Conservation (phyloP, 73 alveolate species). For the Tetrahymena thermophila region DNA sequence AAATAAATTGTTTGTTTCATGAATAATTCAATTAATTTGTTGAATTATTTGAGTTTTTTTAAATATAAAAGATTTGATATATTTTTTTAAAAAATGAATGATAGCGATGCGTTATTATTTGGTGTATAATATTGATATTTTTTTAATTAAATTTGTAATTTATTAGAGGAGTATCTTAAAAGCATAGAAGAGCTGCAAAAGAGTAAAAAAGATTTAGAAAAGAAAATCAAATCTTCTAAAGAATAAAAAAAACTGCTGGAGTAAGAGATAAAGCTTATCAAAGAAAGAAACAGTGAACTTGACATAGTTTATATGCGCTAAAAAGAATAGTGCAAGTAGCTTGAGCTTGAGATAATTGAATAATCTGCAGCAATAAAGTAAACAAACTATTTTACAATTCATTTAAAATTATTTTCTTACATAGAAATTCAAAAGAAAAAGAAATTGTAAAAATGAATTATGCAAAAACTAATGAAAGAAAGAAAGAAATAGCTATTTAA, state of each 20-base stretch:
- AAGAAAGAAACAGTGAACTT: background rate
- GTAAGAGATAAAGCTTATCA: background rate
- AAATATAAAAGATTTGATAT: too few species aligned
- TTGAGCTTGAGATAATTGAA: background rate
- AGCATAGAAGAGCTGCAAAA: background rate
- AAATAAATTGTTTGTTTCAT: too few species aligned
- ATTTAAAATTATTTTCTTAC: background rate
- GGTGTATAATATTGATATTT: too few species aligned
- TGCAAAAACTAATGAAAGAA: too few species aligned
- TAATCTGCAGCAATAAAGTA: background rate
- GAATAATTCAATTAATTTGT: too few species aligned
- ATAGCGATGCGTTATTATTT: too few species aligned
- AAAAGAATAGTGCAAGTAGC: background rate
- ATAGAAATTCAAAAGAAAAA: too few species aligned
- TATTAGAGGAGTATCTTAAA: background rate
- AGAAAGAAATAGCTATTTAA: too few species aligned
- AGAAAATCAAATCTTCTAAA: background rate
- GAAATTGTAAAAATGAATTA: too few species aligned
- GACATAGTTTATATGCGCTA: background rate
- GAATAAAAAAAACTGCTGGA: background rate
- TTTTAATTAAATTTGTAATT: too few species aligned
- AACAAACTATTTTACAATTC: background rate
- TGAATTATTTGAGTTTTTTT: too few species aligned
- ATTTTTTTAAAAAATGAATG: too few species aligned
- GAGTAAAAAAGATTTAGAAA: background rate